Evolutionary conservation across 495 filamentous ascomycete genomes (phyloP).

Genomic region (Pseudotulostoma volvatum): DNA sequence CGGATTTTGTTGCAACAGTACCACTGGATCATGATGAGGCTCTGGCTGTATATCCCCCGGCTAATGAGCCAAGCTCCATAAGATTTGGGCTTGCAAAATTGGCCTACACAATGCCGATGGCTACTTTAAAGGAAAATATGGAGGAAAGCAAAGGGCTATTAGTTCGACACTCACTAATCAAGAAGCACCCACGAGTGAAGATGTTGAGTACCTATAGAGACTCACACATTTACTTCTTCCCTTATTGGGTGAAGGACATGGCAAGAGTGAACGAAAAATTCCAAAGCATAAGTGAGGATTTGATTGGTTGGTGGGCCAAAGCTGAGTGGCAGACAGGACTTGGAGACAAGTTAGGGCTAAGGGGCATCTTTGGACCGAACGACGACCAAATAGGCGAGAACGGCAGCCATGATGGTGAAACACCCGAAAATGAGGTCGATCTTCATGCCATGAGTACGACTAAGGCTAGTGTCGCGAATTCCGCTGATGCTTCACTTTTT

Average conservation of each 20-base stretch:
- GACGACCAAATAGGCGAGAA: conserved; percentile 19
- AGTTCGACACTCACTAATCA: conserved; percentile 53
- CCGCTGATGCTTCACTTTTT: not conserved
- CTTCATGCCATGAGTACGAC: conserved; percentile 46
- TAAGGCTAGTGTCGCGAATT: conserved; percentile 12
- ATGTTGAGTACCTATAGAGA: conserved; percentile 70
- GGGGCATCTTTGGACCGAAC: conserved; percentile 39
- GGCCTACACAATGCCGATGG: conserved; percentile 62
- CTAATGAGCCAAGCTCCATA: conserved; percentile 37
- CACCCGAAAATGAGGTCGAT: conserved; percentile 43
- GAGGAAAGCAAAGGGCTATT: conserved; percentile 55
- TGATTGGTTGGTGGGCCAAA: conserved; percentile 92
- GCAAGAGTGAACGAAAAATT: conserved; percentile 59
- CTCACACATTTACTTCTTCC: conserved; percentile 85
- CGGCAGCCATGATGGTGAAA: conserved; percentile 25
- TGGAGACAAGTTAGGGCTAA: conserved; percentile 56
- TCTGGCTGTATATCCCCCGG: conserved; percentile 35
- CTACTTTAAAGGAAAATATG: conserved; percentile 65
- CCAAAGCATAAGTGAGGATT: conserved; percentile 77
- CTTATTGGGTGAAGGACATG: conserved; percentile 78
- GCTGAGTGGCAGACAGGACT: conserved; percentile 75
- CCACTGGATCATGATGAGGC: conserved; percentile 37
- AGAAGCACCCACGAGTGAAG: conserved; percentile 53
- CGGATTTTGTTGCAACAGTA: conserved; percentile 69
- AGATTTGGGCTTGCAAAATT: conserved; percentile 47